Conservation (phyloP, 2,329 filamentous ascomycete species). For the Paramyrothecium sp. region DNA sequence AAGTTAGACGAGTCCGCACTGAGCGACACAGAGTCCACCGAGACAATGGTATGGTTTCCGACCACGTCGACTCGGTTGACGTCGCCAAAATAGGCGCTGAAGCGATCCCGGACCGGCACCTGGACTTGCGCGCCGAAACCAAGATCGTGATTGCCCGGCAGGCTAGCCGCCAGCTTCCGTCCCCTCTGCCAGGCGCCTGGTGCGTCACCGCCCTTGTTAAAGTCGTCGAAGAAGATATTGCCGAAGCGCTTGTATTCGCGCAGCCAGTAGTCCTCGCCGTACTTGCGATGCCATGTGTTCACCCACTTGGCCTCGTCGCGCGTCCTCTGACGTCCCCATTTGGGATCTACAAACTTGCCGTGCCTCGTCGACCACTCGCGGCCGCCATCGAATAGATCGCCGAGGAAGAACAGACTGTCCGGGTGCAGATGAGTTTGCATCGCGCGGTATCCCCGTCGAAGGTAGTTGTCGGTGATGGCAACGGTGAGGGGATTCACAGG, state of each 20-base stretch:
- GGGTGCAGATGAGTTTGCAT: slow-evolving; percentile 76
- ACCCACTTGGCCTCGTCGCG: slow-evolving; percentile 52
- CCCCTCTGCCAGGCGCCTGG: slow-evolving; percentile 61
- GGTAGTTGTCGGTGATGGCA: slow-evolving; percentile 80
- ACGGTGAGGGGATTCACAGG: slow-evolving; percentile 53
- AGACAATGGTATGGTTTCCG: slow-evolving; percentile 94
- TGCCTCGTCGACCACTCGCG: slow-evolving; percentile 83
- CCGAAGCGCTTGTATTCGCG: slow-evolving; percentile 83
- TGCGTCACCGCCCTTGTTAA: slow-evolving; percentile 54
- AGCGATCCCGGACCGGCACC: slow-evolving; percentile 74
- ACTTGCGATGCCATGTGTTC: slow-evolving; percentile 69
- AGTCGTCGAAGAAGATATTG: slow-evolving; percentile 77
- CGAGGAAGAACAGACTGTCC: slow-evolving; percentile 86
- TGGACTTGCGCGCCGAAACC: slow-evolving; percentile 89
- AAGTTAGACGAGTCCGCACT: slow-evolving; percentile 64
- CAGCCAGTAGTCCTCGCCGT: slow-evolving; percentile 82
- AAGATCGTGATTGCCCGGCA: slow-evolving; percentile 94
- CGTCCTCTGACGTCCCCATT: slow-evolving; percentile 54
- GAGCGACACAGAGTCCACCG: slow-evolving; percentile 83
- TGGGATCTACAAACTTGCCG: slow-evolving; percentile 58
- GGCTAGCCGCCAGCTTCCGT: slow-evolving; percentile 75
- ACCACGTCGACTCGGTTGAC: slow-evolving; percentile 89
- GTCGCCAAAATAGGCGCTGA: slow-evolving; percentile 85
- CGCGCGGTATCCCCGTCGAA: slow-evolving; percentile 77
- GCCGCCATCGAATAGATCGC: slow-evolving; percentile 93